A percentile compares a stretch with the other conserved stretches of the same genome.
These are phyloP conservation scores for Fraxinus pennsylvanica DNA, from an alignment of 257 asterid species.

Conservation along the genomic window DNA sequence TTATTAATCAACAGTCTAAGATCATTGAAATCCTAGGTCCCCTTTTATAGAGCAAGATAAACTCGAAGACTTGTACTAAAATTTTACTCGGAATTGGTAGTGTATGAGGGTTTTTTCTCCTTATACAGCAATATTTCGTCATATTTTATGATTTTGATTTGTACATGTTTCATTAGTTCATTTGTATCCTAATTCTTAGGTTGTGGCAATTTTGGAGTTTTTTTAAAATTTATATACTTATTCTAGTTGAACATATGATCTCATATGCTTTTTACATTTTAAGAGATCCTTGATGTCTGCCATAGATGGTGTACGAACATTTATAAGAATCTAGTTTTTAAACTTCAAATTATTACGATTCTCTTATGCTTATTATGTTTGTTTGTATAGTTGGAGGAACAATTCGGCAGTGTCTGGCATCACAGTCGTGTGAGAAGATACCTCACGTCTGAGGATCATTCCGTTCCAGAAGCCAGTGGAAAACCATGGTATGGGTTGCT, in stretches of 20 bases:
- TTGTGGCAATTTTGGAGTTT: no score
- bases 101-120: neutral
- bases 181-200: no score
- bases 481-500: conserved; percentile 97
- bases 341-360: neutral
- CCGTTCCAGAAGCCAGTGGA: conserved; percentile 62
- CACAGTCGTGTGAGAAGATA: conserved; percentile 86
- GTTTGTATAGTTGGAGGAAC: conserved; percentile 69
- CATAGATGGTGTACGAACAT: no score
- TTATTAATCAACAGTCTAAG: no score
- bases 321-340: no score
- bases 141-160: neutral
- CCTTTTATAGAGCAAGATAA: no score
- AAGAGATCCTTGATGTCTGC: no score
- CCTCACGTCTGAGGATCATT: conserved; percentile 71
- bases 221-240: no score
- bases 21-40: no score
- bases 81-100: neutral
- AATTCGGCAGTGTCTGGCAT: conserved; percentile 74
- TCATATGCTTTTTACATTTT: no score
- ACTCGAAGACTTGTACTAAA: no score
- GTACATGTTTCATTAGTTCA: neutral
- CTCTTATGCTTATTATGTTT: neutral
- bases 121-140: neutral
- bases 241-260: no score